These are phyloP conservation scores for Nyctanthes arbortristis DNA, from an alignment of 257 asterid genomes.

Conservation along the genomic window DNA sequence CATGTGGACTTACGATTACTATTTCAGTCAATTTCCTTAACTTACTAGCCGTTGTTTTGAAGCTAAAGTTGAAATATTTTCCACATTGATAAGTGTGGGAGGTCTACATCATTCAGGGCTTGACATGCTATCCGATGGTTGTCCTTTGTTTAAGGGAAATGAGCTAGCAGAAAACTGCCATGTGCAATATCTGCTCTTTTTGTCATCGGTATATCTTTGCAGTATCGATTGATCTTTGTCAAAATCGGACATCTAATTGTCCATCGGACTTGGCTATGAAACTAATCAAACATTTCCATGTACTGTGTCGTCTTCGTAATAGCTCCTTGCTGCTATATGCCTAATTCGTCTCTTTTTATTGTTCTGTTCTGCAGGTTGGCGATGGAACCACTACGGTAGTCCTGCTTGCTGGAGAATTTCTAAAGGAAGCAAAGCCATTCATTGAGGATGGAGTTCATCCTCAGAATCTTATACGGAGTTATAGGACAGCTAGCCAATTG, in stretches of 20 bases:
- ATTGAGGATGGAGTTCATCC: slow-evolving; percentile 98
- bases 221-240: no score
- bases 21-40: neutral
- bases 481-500: slow-evolving; percentile 75
- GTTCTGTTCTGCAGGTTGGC: slow-evolving; percentile 68
- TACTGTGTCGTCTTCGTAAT: neutral
- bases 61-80: neutral
- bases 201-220: neutral
- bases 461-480: slow-evolving; percentile 90
- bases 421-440: slow-evolving; percentile 97
- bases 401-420: slow-evolving; percentile 90
- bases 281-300: neutral
- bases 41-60: neutral
- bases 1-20: neutral
- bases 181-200: neutral
- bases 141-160: neutral
- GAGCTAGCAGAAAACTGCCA: neutral
- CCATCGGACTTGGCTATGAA: neutral
- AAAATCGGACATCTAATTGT: neutral
- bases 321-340: neutral
- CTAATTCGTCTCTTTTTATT: slow-evolving; percentile 8
- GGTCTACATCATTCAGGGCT: neutral
- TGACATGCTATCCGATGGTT: neutral
- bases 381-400: slow-evolving; percentile 99
- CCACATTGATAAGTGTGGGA: neutral